phyloP scores from a whole-genome alignment of 768 basidiomycete species.

The Podaxis sp. region DNA sequence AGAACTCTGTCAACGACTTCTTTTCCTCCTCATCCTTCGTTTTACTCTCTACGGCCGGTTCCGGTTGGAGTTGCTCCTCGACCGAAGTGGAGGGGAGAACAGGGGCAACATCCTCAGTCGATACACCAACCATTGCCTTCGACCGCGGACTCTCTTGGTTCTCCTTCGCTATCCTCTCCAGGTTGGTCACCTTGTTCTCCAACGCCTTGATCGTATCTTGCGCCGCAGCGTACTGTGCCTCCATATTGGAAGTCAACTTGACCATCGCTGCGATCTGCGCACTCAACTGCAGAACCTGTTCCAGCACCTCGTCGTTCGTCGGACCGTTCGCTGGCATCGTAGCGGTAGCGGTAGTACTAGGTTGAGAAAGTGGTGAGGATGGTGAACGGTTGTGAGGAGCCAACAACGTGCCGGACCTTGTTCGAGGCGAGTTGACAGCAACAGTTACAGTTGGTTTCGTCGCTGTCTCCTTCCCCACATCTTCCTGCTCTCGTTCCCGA shows the following conservation, averaged over 20 bases:
- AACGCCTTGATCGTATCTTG: constrained; percentile 67
- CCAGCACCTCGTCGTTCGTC: constrained; percentile 36
- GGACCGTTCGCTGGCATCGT: background rate
- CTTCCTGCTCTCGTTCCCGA: constrained; percentile 13
- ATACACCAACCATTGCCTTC: background rate
- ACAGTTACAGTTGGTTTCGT: background rate
- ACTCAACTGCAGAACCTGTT: constrained; percentile 62
- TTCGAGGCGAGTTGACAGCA: background rate
- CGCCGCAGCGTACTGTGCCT: constrained; percentile 73
- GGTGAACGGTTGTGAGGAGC: constrained; percentile 13
- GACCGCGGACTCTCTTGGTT: constrained; percentile 29
- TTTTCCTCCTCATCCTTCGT: constrained; percentile 1
- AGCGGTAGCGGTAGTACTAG: constrained; percentile 2
- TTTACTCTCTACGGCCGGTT: background rate
- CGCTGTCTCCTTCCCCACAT: background rate
- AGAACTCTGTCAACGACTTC: constrained; percentile 42
- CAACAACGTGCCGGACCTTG: constrained; percentile 8
- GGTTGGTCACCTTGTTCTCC: constrained; percentile 59
- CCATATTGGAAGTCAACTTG: constrained; percentile 65
- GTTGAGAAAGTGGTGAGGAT: constrained; percentile 23
- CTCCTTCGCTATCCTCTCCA: constrained; percentile 61
- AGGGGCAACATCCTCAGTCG: background rate
- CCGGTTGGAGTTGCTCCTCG: too few relatives aligned
- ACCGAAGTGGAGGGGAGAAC: background rate
- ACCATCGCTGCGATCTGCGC: constrained; percentile 75